Conservation (phyloP, 768 basidiomycete genomes). For the Lactarius pseudohatsudake region DNA sequence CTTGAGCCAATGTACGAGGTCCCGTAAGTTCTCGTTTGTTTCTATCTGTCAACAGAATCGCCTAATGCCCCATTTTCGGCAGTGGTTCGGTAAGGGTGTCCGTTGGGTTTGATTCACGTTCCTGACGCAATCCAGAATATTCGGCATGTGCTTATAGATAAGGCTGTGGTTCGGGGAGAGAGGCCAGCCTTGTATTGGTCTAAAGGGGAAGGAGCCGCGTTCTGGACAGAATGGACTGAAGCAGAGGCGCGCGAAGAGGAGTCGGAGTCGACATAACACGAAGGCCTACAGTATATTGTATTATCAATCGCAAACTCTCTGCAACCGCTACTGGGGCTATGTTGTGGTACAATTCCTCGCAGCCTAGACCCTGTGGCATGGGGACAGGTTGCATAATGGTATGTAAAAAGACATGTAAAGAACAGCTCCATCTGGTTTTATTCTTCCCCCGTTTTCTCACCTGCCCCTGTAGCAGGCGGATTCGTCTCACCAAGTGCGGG, state of each 20-base stretch:
- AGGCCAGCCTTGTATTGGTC: conserved; percentile 73
- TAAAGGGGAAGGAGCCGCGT: conserved; percentile 60
- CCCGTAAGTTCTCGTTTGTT: conserved; percentile 55
- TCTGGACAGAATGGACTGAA: conserved; percentile 76
- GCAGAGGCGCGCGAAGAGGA: conserved; percentile 48
- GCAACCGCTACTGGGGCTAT: conserved; percentile 11
- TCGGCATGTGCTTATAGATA: conserved; percentile 79
- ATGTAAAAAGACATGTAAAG: conserved; percentile 26
- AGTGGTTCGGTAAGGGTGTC: conserved; percentile 65
- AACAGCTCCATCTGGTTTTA: conserved; percentile 18
- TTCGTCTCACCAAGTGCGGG: conserved; percentile 31
- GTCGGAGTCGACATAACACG: conserved; percentile 7
- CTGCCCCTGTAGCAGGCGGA: conserved; percentile 34
- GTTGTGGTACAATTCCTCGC: conserved; percentile 19
- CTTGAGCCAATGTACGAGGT: conserved; percentile 93
- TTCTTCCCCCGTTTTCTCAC: conserved; percentile 40
- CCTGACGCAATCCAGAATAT: conserved; percentile 51
- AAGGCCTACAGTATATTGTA: conserved; percentile 24
- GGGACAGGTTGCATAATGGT: conserved; percentile 24
- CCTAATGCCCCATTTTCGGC: conserved; percentile 19
- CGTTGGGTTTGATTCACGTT: background rate
- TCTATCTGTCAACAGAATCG: conserved; percentile 7
- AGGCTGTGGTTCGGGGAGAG: conserved; percentile 64
- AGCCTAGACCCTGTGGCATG: conserved; percentile 7
- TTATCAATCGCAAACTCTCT: conserved; percentile 22